phyloP scores from a whole-genome alignment of 257 asterid species.

The Solanum dulcamara region DNA sequence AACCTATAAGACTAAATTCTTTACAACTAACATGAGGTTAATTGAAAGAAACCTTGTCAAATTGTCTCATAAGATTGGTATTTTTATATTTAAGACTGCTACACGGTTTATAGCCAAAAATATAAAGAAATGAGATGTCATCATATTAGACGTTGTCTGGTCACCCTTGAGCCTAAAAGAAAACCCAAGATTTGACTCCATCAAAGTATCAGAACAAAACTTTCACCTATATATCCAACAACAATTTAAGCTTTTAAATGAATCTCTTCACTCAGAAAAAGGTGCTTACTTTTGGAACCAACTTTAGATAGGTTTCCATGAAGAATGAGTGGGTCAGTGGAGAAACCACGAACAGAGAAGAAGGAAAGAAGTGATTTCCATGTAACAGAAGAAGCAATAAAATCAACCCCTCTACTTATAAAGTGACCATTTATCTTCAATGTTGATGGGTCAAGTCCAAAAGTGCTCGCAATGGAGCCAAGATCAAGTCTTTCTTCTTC shows the following conservation, averaged over 20 bases:
- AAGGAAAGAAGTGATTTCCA: conserved; percentile 77
- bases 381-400: conserved; percentile 73
- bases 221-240: not conserved
- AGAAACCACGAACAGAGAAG: conserved; percentile 59
- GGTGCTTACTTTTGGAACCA: conserved; percentile 49
- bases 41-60: not conserved
- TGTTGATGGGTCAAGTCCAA: conserved; percentile 62
- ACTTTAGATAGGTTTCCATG: conserved; percentile 50
- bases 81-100: no score
- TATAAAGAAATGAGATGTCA: not conserved
- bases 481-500: conserved; percentile 66
- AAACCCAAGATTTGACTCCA: not conserved
- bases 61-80: not conserved
- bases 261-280: not conserved
- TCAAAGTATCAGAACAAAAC: not conserved
- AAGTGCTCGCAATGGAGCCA: conserved; percentile 58
- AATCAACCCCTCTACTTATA: conserved; percentile 63
- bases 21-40: not conserved
- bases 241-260: not conserved
- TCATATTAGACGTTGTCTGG: not conserved
- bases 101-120: not conserved
- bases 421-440: conserved; percentile 83
- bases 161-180: not conserved
- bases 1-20: not conserved
- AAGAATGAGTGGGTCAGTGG: conserved; percentile 63